Conservation (phyloP, 177 flowering plant species). For the Vitis hybrid region DNA sequence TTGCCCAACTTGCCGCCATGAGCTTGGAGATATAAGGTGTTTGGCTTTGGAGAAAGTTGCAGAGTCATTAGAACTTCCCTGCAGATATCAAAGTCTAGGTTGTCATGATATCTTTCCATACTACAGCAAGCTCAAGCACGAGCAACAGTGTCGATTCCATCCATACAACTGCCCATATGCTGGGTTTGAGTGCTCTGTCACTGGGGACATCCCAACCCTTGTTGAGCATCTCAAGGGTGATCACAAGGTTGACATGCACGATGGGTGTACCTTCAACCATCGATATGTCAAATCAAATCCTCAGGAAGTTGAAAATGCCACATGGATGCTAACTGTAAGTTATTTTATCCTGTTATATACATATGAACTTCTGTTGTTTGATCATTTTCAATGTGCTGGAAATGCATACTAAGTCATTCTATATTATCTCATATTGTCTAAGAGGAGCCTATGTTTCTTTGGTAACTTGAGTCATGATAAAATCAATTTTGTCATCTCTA, state of each 20-base stretch:
- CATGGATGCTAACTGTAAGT: conserved; percentile 82
- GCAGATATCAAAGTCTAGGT: conserved; percentile 48
- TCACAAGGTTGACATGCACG: conserved; percentile 77
- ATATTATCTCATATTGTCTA: too few relatives aligned
- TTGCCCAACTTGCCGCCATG: conserved; percentile 60
- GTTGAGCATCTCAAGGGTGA: conserved; percentile 69
- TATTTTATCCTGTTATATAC: neutral
- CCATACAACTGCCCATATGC: conserved; percentile 65
- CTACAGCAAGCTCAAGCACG: conserved; percentile 52
- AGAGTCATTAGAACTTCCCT: conserved; percentile 55
- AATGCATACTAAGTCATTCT: too few relatives aligned
- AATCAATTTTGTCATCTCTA: too few relatives aligned
- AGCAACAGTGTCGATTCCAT: conserved; percentile 41
- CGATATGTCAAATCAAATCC: conserved; percentile 79
- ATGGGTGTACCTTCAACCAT: conserved; percentile 71
- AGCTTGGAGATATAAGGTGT: conserved; percentile 65
- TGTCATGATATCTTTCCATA: conserved; percentile 52
- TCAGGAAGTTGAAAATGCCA: conserved; percentile 77
- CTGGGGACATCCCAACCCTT: conserved; percentile 62
- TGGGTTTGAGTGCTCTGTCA: conserved; percentile 66
- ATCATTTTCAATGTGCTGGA: neutral
- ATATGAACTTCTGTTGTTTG: neutral
- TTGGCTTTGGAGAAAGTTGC: conserved; percentile 63
- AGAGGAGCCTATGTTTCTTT: too few relatives aligned
- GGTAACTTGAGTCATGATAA: too few relatives aligned